Percentiles rank a stretch among this genome's conserved stretches.
These are phyloP conservation scores for Forsythia suspensa DNA, from an alignment of 257 asterid genomes.

Conservation along the genomic window DNA sequence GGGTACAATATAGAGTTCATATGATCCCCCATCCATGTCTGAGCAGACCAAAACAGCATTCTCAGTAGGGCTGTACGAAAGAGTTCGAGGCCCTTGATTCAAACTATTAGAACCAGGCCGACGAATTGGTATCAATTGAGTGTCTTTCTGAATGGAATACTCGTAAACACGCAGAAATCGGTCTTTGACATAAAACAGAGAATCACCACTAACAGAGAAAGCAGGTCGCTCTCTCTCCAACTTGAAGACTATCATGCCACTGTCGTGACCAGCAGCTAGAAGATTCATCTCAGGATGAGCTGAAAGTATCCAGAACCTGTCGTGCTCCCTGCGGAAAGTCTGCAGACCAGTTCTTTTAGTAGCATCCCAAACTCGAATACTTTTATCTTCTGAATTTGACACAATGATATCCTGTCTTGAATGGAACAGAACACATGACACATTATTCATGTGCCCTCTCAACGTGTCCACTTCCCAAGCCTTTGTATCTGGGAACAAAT, in stretches of 20 bases:
- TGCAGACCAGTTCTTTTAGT: conserved; percentile 96
- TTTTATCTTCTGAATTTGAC: conserved; percentile 96
- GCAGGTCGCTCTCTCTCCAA: conserved; percentile 99
- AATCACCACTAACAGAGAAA: conserved; percentile 80
- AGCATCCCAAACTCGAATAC: conserved; percentile 99
- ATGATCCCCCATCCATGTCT: conserved; percentile 89
- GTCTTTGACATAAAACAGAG: conserved; percentile 81
- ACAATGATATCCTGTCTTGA: conserved; percentile 91
- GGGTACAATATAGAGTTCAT: conserved; percentile 82
- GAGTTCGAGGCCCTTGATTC: conserved; percentile 84
- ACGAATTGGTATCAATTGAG: conserved; percentile 87
- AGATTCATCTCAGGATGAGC: conserved; percentile 99
- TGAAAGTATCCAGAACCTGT: conserved; percentile 94
- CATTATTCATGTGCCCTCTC: conserved; percentile 98
- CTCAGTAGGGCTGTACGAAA: conserved; percentile 95
- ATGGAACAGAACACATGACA: conserved; percentile 86
- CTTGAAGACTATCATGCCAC: conserved; percentile 97
- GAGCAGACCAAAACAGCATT: conserved; percentile 91
- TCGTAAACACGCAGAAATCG: conserved; percentile 82
- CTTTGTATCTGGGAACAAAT: conserved; percentile 70
- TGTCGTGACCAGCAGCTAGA: conserved; percentile 98
- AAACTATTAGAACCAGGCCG: conserved; percentile 84
- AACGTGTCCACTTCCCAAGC: conserved; percentile 99
- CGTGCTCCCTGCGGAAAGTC: conserved; percentile 96
- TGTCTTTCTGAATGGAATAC: conserved; percentile 83